Percentiles rank a stretch among this genome's conserved stretches.
Evolutionary conservation across 208 protist species (phyloP).

Genomic region (Borovskyia barvae): DNA sequence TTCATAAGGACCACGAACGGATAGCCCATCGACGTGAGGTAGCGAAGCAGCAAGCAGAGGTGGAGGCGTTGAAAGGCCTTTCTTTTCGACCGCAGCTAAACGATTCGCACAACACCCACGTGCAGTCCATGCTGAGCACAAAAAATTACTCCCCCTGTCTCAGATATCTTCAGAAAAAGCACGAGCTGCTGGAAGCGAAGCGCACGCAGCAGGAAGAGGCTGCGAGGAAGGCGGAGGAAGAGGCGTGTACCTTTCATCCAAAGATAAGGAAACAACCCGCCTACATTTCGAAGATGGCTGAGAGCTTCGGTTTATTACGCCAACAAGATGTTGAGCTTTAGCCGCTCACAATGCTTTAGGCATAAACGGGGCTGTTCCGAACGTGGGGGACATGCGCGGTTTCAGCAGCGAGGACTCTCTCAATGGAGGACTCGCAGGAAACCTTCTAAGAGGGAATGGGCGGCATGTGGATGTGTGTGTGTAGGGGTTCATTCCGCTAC

Average conservation of each 20-base stretch:
- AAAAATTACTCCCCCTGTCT: constrained; percentile 47
- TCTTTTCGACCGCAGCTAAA: constrained; percentile 55
- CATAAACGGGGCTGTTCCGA: too few species aligned
- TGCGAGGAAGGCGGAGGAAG: constrained; percentile 31
- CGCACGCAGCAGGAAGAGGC: constrained; percentile 27
- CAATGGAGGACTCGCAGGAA: too few species aligned
- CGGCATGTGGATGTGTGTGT: too few species aligned
- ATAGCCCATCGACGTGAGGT: constrained; percentile 10
- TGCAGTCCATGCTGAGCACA: constrained; percentile 52
- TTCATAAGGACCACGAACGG: constrained; percentile 38
- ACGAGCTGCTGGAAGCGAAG: constrained; percentile 27
- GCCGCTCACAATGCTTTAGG: neutral
- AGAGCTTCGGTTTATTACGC: constrained; percentile 64
- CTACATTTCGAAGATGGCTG: constrained; percentile 76
- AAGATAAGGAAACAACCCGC: constrained; percentile 53
- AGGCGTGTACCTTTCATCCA: constrained; percentile 67
- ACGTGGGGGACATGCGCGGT: too few species aligned
- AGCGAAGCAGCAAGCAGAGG: constrained; percentile 36
- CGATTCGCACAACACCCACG: constrained; percentile 29
- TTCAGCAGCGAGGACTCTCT: too few species aligned
- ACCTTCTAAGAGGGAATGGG: too few species aligned
- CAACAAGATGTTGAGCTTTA: constrained; percentile 52
- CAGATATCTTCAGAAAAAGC: constrained; percentile 30
- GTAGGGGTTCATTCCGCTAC: too few species aligned
- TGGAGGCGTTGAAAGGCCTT: constrained; percentile 31